Evolutionary conservation across 2,329 filamentous ascomycete species (phyloP).

Genomic region (Blumeriella jaapii): DNA sequence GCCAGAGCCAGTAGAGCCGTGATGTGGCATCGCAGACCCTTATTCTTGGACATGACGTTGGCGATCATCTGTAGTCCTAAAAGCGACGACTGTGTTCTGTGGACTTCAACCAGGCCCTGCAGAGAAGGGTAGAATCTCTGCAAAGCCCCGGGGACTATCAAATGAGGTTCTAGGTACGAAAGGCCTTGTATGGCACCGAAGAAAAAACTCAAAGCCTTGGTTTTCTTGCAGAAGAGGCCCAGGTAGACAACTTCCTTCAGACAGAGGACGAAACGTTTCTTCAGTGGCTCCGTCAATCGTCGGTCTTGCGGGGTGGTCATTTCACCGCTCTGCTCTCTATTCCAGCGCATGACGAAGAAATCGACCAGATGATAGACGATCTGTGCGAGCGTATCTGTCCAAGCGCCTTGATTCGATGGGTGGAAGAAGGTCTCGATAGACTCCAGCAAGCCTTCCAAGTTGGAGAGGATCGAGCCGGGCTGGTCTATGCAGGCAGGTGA

Average conservation of each 20-base stretch:
- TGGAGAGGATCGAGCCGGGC: conserved; percentile 70
- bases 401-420: conserved; percentile 85
- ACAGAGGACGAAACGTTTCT: conserved; percentile 78
- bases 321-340: conserved; percentile 85
- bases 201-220: conserved; percentile 82
- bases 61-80: conserved; percentile 86
- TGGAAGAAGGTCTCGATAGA: conserved; percentile 98
- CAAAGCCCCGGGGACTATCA: conserved; percentile 85
- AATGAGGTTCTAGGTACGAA: conserved; percentile 78
- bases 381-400: conserved; percentile 84
- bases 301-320: conserved; percentile 75
- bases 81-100: conserved; percentile 87
- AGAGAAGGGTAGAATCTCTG: conserved; percentile 96
- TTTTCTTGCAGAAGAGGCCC: conserved; percentile 95
- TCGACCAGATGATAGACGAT: conserved; percentile 87
- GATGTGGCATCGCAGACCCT: conserved; percentile 93
- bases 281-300: conserved; percentile 68
- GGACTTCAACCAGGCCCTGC: conserved; percentile 92
- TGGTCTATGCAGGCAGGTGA: conserved; percentile 71
- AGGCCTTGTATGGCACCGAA: conserved; percentile 81
- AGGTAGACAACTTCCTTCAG: conserved; percentile 92
- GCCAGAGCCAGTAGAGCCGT: conserved; percentile 88
- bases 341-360: conserved; percentile 96
- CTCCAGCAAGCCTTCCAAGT: conserved; percentile 83
- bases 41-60: conserved; percentile 81